Evolutionary conservation across 345 rosid genomes (phyloP).

Genomic region (Pseudoturritis turrita): DNA sequence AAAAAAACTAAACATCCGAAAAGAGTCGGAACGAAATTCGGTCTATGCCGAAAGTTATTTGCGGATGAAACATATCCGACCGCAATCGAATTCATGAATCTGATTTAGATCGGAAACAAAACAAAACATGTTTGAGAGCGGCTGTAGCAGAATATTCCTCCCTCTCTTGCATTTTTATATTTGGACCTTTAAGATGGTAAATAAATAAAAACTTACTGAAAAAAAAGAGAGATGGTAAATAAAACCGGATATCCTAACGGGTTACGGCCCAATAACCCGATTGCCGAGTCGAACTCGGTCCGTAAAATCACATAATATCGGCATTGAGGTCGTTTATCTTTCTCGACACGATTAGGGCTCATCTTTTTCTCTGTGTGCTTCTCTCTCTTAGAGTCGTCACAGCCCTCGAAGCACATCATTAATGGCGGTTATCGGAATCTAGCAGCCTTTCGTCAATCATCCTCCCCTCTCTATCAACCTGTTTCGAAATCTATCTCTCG

Average conservation of each 20-base stretch:
- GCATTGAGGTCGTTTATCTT: not conserved
- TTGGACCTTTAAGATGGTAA: no score
- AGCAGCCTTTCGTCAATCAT: not conserved
- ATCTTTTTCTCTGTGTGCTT: not conserved
- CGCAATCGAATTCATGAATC: no score
- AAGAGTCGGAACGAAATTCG: no score
- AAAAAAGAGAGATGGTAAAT: not conserved
- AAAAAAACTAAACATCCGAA: no score
- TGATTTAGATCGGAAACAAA: no score
- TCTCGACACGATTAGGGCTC: constrained; percentile 14
- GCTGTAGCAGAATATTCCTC: no score
- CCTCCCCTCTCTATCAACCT: not conserved
- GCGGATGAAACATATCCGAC: no score
- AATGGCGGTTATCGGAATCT: not conserved
- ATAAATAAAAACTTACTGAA: not conserved
- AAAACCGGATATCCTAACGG: not conserved
- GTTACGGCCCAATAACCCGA: constrained; percentile 20
- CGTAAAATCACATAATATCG: not conserved
- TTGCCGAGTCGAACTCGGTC: constrained; percentile 19
- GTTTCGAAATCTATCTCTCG: not conserved
- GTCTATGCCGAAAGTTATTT: no score
- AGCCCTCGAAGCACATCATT: not conserved
- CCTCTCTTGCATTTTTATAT: no score
- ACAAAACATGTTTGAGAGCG: no score
- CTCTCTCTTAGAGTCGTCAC: not conserved